These are phyloP conservation scores for Maudiozyma turicensis DNA, from an alignment of 805 yeast genomes.

Conservation along the genomic window DNA sequence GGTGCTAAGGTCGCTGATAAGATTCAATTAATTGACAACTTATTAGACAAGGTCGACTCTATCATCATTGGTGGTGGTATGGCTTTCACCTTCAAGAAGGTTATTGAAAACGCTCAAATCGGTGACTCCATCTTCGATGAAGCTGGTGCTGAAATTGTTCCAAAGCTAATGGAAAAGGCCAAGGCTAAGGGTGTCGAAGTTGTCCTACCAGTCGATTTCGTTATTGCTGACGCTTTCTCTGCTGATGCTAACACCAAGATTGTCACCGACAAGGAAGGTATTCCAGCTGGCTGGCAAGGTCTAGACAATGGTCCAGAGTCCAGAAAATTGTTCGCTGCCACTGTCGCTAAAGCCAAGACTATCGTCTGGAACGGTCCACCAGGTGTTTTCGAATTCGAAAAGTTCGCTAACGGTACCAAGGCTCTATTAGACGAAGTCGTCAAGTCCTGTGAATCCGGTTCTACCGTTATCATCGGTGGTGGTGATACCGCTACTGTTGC, in stretches of 20 bases:
- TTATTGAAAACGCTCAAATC: constrained; percentile 71
- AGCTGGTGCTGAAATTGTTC: constrained; percentile 93
- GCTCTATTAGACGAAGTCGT: constrained; percentile 82
- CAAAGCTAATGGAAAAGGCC: constrained; percentile 87
- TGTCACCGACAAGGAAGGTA: constrained; percentile 86
- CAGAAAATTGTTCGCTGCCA: constrained; percentile 63
- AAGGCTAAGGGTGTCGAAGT: constrained; percentile 91
- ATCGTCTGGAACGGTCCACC: constrained; percentile 99
- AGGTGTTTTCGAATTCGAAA: constrained; percentile 97
- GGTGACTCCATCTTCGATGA: constrained; percentile 90
- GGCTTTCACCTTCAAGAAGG: constrained; percentile 99
- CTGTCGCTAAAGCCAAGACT: constrained; percentile 90
- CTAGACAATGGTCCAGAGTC: constrained; percentile 93
- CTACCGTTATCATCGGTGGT: constrained; percentile 92
- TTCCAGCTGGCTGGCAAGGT: constrained; percentile 93
- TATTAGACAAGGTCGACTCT: constrained; percentile 88
- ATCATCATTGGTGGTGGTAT: constrained; percentile 98
- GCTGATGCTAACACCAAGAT: constrained; percentile 79
- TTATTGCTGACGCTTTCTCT: constrained; percentile 89
- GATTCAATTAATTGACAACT: constrained; percentile 96
- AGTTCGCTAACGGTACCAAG: constrained; percentile 87
- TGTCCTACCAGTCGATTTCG: constrained; percentile 90
- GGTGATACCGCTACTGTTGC: constrained; percentile 99
- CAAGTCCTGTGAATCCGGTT: constrained; percentile 74
- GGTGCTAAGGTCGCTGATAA: constrained; percentile 99